These are phyloP conservation scores for Bryum argenteum DNA, from an alignment of 225 moss, liverwort and hornwort species.

Conservation along the genomic window DNA sequence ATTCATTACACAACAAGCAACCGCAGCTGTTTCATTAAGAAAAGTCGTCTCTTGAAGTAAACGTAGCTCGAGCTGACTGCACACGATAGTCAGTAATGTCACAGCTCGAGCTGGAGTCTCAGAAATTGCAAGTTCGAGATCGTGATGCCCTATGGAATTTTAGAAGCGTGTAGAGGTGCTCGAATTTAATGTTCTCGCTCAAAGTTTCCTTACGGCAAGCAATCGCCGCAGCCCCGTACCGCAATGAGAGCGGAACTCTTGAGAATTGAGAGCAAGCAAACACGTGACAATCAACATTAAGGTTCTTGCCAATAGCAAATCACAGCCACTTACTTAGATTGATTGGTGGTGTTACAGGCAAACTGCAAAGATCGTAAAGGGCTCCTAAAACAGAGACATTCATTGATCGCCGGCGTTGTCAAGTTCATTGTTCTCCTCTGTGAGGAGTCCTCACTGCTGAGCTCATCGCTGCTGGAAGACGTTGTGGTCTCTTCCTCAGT, in stretches of 20 bases:
- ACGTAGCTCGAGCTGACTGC: neutral
- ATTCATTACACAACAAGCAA: neutral
- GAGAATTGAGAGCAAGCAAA: conserved; percentile 20
- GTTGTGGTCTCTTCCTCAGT: conserved; percentile 38
- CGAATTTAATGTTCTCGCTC: neutral
- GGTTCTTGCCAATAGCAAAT: neutral
- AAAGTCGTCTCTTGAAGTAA: neutral
- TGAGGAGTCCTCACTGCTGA: conserved; percentile 29
- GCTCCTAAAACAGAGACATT: neutral
- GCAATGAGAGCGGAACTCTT: conserved; percentile 5
- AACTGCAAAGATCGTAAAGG: neutral
- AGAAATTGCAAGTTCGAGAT: neutral
- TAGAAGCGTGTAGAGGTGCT: neutral
- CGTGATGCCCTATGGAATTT: conserved; percentile 1
- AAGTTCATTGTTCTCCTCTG: conserved; percentile 23
- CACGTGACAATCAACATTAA: conserved; percentile 3
- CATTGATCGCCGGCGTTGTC: conserved; percentile 15
- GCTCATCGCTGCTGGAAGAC: conserved; percentile 20
- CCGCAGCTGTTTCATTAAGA: neutral
- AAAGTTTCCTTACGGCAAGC: conserved; percentile 4
- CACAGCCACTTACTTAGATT: neutral
- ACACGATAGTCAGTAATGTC: too few species aligned
- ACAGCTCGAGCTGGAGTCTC: neutral
- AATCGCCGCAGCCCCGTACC: conserved; percentile 4
- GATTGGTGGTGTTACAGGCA: neutral